A percentile compares a stretch with the other conserved stretches of the same genome.
phyloP scores from a whole-genome alignment of 805 yeast species.

The Nakazawaea pomicola region DNA sequence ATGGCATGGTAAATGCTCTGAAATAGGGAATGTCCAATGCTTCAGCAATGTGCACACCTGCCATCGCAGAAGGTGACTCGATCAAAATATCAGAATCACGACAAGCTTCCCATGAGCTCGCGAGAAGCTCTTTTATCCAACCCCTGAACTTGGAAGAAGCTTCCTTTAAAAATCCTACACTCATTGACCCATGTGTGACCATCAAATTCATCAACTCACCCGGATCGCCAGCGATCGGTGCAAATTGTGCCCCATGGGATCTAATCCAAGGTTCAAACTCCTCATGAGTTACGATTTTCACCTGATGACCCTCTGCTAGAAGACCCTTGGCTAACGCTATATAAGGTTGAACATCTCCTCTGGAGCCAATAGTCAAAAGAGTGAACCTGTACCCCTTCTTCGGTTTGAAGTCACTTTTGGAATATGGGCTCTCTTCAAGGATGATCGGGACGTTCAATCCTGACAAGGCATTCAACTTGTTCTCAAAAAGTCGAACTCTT shows the following conservation, averaged over 20 bases:
- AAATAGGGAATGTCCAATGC: constrained; percentile 85
- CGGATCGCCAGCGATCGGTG: constrained; percentile 86
- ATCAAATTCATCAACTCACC: constrained; percentile 86
- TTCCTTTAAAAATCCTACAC: constrained; percentile 75
- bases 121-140: constrained; percentile 76
- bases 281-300: constrained; percentile 77
- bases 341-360: constrained; percentile 97
- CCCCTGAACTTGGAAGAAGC: constrained; percentile 74
- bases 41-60: constrained; percentile 93
- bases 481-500: constrained; percentile 62
- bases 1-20: constrained; percentile 97
- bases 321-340: constrained; percentile 84
- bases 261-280: constrained; percentile 79
- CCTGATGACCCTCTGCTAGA: constrained; percentile 74
- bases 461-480: constrained; percentile 49
- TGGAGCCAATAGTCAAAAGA: constrained; percentile 83
- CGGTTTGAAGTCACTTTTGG: constrained; percentile 48
- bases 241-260: constrained; percentile 61
- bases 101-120: constrained; percentile 82
- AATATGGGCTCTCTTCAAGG: constrained; percentile 58
- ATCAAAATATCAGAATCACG: constrained; percentile 76
- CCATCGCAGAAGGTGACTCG: constrained; percentile 96
- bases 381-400: constrained; percentile 53
- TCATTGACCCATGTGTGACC: constrained; percentile 87
- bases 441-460: constrained; percentile 68